Evolutionary conservation across 1,284 basidiomycete genomes (phyloP).

Genomic region (Cerrena zonata): DNA sequence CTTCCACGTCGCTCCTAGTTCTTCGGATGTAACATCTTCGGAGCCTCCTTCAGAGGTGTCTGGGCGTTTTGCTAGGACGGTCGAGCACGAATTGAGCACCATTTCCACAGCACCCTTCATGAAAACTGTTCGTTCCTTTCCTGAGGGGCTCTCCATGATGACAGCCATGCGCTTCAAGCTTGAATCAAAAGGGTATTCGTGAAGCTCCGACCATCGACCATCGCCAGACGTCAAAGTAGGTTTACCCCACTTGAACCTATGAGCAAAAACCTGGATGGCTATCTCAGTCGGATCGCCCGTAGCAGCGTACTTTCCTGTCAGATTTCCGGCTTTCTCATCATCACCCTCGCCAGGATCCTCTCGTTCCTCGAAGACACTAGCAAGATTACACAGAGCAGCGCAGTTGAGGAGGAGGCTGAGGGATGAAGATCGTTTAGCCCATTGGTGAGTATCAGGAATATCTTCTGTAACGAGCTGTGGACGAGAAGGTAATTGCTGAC

Average conservation of each 20-base stretch:
- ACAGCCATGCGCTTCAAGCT: conserved; percentile 57
- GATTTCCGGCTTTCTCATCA: conserved; percentile 43
- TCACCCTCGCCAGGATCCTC: background rate
- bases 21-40: conserved; percentile 24
- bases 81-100: conserved; percentile 46
- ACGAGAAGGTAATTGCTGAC: background rate
- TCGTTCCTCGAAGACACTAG: conserved; percentile 1
- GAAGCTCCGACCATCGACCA: conserved; percentile 6
- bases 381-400: conserved; percentile 4
- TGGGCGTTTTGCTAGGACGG: conserved; percentile 14
- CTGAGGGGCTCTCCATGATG: conserved; percentile 27
- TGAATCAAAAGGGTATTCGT: conserved; percentile 56
- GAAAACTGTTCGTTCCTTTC: conserved; percentile 31
- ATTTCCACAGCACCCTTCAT: conserved; percentile 66
- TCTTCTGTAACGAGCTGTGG: background rate
- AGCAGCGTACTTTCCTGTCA: conserved; percentile 16
- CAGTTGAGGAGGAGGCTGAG: background rate
- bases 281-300: conserved; percentile 66
- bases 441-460: background rate
- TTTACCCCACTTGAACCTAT: conserved; percentile 7
- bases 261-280: conserved; percentile 18
- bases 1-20: conserved; percentile 26
- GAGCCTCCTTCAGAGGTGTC: background rate
- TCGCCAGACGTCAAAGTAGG: background rate
- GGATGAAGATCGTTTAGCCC: background rate